phyloP scores from a whole-genome alignment of 2,329 filamentous ascomycete species.

The Hirsutella minnesotensis region DNA sequence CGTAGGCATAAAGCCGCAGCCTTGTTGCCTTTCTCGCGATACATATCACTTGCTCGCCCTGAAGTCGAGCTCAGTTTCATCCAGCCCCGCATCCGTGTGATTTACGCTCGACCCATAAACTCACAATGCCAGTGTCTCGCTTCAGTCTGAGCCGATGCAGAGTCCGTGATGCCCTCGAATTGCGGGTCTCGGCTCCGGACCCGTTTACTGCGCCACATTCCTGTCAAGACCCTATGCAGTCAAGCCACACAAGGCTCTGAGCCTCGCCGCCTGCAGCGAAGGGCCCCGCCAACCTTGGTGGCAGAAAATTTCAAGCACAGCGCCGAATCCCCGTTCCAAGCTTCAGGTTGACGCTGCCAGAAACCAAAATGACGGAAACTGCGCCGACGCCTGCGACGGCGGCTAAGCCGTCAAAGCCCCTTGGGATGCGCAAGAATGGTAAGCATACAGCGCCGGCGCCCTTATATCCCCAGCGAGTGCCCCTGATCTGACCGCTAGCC shows the following conservation, averaged over 20 bases:
- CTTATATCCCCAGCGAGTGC: neutral
- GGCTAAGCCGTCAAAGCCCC: conserved; percentile 25
- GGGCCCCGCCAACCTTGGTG: neutral
- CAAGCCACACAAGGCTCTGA: neutral
- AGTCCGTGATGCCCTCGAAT: too few relatives aligned
- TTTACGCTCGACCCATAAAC: too few relatives aligned
- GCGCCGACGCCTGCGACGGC: conserved; percentile 8
- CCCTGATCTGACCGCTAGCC: conserved; percentile 3
- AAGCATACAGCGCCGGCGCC: neutral
- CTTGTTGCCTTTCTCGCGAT: too few relatives aligned
- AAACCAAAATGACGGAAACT: conserved; percentile 9
- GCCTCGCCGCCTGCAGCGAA: neutral
- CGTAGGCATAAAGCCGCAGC: too few relatives aligned
- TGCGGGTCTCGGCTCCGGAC: too few relatives aligned
- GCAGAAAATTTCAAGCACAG: conserved; percentile 28
- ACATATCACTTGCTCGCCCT: too few relatives aligned
- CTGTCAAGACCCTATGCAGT: too few relatives aligned
- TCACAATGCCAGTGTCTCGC: too few relatives aligned
- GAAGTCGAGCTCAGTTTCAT: too few relatives aligned
- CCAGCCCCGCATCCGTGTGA: too few relatives aligned
- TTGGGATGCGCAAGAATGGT: conserved; percentile 75
- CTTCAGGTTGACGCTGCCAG: conserved; percentile 5
- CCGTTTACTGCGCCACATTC: too few relatives aligned
- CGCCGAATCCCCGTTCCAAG: conserved; percentile 14
- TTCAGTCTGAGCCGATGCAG: too few relatives aligned